Base-by-base conservation (phyloP, 2,329 filamentous ascomycete genomes). In the Rhinocladiella similis region DNA sequence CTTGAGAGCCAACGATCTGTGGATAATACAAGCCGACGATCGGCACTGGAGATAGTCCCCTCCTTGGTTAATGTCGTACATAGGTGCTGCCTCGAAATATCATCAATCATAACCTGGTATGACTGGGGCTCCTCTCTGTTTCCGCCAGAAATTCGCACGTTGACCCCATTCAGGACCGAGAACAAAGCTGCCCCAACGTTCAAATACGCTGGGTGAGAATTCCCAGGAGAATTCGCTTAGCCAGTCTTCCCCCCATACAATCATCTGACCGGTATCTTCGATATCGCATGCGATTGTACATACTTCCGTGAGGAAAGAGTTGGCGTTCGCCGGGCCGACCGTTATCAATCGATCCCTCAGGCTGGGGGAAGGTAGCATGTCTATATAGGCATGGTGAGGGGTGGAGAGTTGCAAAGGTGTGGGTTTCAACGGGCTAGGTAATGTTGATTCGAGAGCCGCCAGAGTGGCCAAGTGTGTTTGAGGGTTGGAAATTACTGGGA, bases 141-240 rank as follows among this genome's bases (percentile, higher is more conserved):
- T 58, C 49, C 74, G 63, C 74, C 74, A 77, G 53, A 73, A 73
- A 51, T 76, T 76, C 6, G 73, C 71, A 42, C 74, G 66, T 41
- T 70, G 66, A 14, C 69, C 68, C 72, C 73, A 76, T 47, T 70
- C 68, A 12, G 57, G 53, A 3, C 72, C 72, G 5, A 76, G 56
- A 25, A 77, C 54, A 69, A 73, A 75, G 0, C 63, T 63, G 13
- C 71, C 70, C 73, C 73, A 77, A 27, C 69, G 67, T 54, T 74
- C 70, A 25, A 76, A 63, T 1, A 74, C 65, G 9, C 63, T 58
- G 20, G 69, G 67, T n/a, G 73, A 76, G 47, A 76, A 72, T 55
- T 77, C 74, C 74, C 74, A 77, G 3, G 70, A 70, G 54, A 73
- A 67, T 50, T 75, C 74, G 54, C 75, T 73, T 5, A 74, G 62